Evolutionary conservation across 768 basidiomycete species (phyloP).

Genomic region (Phaeotremella skinneri): DNA sequence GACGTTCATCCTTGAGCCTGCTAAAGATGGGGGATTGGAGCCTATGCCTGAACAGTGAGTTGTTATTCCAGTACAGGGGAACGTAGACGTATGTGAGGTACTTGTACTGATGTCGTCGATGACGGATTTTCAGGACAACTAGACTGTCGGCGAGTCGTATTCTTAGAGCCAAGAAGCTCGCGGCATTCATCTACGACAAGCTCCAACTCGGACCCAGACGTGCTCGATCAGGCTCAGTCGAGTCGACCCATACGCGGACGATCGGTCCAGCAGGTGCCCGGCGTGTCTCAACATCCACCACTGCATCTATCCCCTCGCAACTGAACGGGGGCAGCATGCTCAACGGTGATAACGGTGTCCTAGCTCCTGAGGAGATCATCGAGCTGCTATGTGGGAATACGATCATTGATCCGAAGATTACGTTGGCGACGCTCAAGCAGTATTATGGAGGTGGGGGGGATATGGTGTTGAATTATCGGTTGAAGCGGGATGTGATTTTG

Average conservation of each 20-base stretch:
- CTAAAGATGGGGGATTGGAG: constrained; percentile 63
- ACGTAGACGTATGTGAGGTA: not conserved
- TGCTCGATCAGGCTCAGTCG: constrained; percentile 15
- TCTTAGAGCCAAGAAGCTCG: constrained; percentile 79
- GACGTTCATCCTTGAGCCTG: constrained; percentile 82
- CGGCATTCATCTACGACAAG: constrained; percentile 77
- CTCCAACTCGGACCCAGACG: constrained; percentile 31
- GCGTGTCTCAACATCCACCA: not conserved
- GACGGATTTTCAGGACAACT: constrained; percentile 59
- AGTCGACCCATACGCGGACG: constrained; percentile 13
- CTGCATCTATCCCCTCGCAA: not conserved
- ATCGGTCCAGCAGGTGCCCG: constrained; percentile 7
- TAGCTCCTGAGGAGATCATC: constrained; percentile 68
- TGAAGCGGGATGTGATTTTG: constrained; percentile 29
- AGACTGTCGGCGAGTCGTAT: constrained; percentile 85
- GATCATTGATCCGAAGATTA: constrained; percentile 81
- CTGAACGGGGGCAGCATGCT: not conserved
- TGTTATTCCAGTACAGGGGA: constrained; percentile 1
- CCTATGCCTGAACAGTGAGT: constrained; percentile 83
- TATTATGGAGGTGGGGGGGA: constrained; percentile 54
- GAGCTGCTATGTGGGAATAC: constrained; percentile 86
- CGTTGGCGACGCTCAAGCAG: constrained; percentile 83
- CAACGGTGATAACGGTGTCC: not conserved
- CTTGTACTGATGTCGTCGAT: not conserved
- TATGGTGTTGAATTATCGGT: constrained; percentile 48